Conservation (phyloP, 1,284 basidiomycete genomes). For the Sparassis latifolia region DNA sequence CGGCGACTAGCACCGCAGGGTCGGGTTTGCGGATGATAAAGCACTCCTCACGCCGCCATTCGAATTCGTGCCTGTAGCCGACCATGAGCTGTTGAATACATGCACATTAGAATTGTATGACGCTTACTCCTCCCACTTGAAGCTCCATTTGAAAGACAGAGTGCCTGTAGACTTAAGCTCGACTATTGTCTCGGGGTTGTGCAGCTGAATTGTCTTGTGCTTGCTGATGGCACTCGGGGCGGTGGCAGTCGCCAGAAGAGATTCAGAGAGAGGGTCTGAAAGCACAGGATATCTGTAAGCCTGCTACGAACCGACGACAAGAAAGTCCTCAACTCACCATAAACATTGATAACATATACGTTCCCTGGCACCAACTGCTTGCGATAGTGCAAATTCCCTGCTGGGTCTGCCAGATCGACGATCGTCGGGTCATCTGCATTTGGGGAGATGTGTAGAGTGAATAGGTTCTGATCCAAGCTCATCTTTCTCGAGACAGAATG, state of each 20-base stretch:
- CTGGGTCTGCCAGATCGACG: slow-evolving; percentile 60
- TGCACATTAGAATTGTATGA: background rate
- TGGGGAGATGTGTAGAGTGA: slow-evolving; percentile 62
- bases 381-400: slow-evolving; percentile 59
- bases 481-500: slow-evolving; percentile 27
- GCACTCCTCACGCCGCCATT: slow-evolving; percentile 79
- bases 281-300: background rate
- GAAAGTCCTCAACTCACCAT: slow-evolving; percentile 38
- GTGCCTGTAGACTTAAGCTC: slow-evolving; percentile 71
- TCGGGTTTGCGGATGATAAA: slow-evolving; percentile 80
- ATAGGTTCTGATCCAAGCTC: slow-evolving; percentile 77
- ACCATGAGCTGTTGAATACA: background rate
- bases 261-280: slow-evolving; percentile 61
- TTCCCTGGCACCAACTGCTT: slow-evolving; percentile 49
- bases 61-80: slow-evolving; percentile 62
- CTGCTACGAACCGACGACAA: background rate
- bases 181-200: slow-evolving; percentile 65
- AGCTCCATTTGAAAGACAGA: slow-evolving; percentile 69
- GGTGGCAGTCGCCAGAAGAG: slow-evolving; percentile 56
- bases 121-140: slow-evolving; percentile 76
- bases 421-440: slow-evolving; percentile 51
- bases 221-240: slow-evolving; percentile 62
- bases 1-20: slow-evolving; percentile 74
- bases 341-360: slow-evolving; percentile 56
- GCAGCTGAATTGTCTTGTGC: slow-evolving; percentile 65